phyloP scores from a whole-genome alignment of 176 grass and related monocot species.

The Carex myosuroides region DNA sequence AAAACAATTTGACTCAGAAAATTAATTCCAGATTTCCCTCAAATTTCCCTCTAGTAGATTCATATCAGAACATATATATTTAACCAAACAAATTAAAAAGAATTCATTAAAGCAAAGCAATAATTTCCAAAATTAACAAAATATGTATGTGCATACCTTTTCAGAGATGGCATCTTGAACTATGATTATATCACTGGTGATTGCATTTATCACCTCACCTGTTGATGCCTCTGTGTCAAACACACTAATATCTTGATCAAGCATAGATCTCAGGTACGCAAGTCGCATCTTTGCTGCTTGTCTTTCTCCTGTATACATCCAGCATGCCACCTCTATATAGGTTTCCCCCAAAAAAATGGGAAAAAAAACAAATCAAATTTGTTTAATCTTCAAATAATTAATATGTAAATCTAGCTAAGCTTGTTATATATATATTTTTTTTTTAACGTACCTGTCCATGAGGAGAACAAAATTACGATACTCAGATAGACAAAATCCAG shows the following conservation, averaged over 20 bases:
- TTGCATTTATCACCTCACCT: conserved; percentile 93
- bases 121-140: background rate
- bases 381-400: background rate
- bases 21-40: background rate
- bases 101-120: background rate
- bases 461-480: conserved; percentile 86
- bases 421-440: background rate
- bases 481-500: conserved; percentile 94
- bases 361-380: background rate
- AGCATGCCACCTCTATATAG: conserved; percentile 80
- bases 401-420: background rate
- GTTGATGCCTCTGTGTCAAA: conserved; percentile 97
- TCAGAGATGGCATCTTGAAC: conserved; percentile 98
- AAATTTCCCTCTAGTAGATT: background rate
- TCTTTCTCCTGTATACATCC: conserved; percentile 98
- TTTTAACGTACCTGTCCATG: conserved; percentile 63
- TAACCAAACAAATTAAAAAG: background rate
- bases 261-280: conserved; percentile 77
- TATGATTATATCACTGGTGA: conserved; percentile 88
- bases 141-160: conserved; percentile 40
- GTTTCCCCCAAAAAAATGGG: background rate
- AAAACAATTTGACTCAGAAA: background rate
- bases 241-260: conserved; percentile 86
- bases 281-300: conserved; percentile 97
- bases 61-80: background rate